Evolutionary conservation across 2,329 filamentous ascomycete species (phyloP).

Genomic region (Beauveria sp.): DNA sequence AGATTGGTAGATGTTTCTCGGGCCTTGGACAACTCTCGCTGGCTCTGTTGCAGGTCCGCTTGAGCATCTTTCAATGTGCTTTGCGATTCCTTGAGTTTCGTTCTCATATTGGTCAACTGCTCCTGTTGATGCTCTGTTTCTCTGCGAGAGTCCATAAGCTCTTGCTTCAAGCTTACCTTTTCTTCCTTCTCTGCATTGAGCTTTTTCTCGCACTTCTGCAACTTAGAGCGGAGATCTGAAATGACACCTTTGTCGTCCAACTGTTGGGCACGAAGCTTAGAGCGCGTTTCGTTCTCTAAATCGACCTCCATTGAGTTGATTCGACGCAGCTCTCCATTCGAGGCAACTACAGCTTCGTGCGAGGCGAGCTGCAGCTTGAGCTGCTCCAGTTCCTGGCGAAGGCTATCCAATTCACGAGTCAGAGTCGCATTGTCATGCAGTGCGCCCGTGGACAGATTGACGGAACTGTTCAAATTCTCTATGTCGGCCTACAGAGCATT

Average conservation of each 20-base stretch:
- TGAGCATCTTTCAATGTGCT: background rate
- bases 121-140: constrained; percentile 60
- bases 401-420: constrained; percentile 40
- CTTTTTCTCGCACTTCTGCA: constrained; percentile 30
- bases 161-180: constrained; percentile 38
- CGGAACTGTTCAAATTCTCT: constrained; percentile 56
- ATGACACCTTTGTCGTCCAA: constrained; percentile 16
- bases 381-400: constrained; percentile 51
- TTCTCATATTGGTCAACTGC: constrained; percentile 60
- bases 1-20: background rate
- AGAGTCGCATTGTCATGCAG: constrained; percentile 52
- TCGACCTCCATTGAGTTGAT: constrained; percentile 71
- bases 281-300: constrained; percentile 64
- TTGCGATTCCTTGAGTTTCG: constrained; percentile 62
- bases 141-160: constrained; percentile 52
- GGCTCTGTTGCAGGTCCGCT: constrained; percentile 61
- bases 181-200: constrained; percentile 36
- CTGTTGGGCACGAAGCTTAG: constrained; percentile 24
- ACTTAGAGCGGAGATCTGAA: constrained; percentile 31
- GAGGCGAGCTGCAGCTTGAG: constrained; percentile 45
- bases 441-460: constrained; percentile 62
- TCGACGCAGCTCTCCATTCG: constrained; percentile 74
- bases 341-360: constrained; percentile 63
- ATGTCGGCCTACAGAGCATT: constrained; percentile 54
- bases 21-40: constrained; percentile 26